These are phyloP conservation scores for Zychaea mexicana DNA, from an alignment of 371 early-diverging fungal species.

Conservation along the genomic window DNA sequence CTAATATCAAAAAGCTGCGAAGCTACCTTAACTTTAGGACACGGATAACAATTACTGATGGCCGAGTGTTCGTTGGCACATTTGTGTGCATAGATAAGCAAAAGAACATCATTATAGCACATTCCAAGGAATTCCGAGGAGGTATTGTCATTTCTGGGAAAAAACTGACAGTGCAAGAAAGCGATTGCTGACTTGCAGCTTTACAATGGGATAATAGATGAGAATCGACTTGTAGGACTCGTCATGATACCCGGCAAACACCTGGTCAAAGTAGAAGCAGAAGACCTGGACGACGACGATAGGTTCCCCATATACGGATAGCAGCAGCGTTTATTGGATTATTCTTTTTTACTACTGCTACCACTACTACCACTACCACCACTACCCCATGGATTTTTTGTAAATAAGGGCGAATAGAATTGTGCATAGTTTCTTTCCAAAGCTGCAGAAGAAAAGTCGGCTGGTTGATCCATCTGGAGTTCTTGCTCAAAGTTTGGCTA, in stretches of 20 bases:
- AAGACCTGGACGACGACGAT: constrained; percentile 51
- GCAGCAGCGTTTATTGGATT: too few relatives aligned
- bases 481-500: background rate
- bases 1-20: constrained; percentile 50
- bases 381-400: constrained; percentile 32
- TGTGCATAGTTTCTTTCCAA: constrained; percentile 24
- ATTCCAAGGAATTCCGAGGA: constrained; percentile 71
- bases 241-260: constrained; percentile 91
- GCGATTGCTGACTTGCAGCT: too few relatives aligned
- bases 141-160: constrained; percentile 31
- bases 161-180: background rate
- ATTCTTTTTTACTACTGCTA: too few relatives aligned
- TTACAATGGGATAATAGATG: constrained; percentile 40
- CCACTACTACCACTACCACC: too few relatives aligned
- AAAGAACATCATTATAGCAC: constrained; percentile 78
- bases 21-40: constrained; percentile 65
- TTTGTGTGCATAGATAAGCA: constrained; percentile 84
- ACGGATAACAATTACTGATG: constrained; percentile 73
- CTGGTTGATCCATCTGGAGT: background rate
- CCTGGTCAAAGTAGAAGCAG: constrained; percentile 69
- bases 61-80: constrained; percentile 74
- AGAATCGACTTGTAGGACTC: constrained; percentile 74
- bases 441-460: constrained; percentile 31
- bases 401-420: constrained; percentile 27
- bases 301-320: background rate